phyloP scores from a whole-genome alignment of 306 rosid genomes.

The Heteromeles arbutifolia region DNA sequence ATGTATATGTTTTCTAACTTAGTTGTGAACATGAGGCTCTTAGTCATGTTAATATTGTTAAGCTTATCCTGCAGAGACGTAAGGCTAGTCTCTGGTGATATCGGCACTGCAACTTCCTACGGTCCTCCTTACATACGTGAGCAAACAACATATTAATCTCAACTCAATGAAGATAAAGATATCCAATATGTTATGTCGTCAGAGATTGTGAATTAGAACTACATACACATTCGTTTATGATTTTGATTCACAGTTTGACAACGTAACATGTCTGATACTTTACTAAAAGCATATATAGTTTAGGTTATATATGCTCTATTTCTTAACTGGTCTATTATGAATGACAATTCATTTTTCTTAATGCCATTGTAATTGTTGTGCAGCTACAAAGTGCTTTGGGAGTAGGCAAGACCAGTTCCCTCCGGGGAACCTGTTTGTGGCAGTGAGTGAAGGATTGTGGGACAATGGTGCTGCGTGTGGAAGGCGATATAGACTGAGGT shows the following conservation, averaged over 20 bases:
- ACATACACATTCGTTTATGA: neutral
- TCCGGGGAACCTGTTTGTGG: conserved; percentile 21
- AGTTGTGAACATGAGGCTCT: neutral
- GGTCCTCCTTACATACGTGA: conserved; percentile 57
- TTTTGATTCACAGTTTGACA: too few relatives aligned
- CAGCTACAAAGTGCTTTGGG: conserved; percentile 40
- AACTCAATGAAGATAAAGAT: too few relatives aligned
- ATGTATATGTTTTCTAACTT: neutral
- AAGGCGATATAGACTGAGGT: conserved; percentile 55
- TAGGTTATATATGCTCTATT: too few relatives aligned
- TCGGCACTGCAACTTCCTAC: conserved; percentile 48
- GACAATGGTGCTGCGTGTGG: conserved; percentile 79
- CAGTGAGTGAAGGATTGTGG: conserved; percentile 69
- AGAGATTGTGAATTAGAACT: neutral
- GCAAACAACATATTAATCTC: neutral
- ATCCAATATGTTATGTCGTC: neutral
- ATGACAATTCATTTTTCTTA: neutral
- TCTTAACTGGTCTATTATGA: too few relatives aligned
- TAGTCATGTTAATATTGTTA: neutral
- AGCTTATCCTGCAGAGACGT: neutral
- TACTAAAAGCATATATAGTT: too few relatives aligned
- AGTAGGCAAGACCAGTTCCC: neutral
- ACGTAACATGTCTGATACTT: too few relatives aligned
- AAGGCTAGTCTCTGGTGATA: conserved; percentile 17
- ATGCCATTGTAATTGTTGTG: neutral